A percentile compares a stretch with the other conserved stretches of the same genome.
phyloP scores from a whole-genome alignment of 2,329 filamentous ascomycete species.

The Penicillium sp. region DNA sequence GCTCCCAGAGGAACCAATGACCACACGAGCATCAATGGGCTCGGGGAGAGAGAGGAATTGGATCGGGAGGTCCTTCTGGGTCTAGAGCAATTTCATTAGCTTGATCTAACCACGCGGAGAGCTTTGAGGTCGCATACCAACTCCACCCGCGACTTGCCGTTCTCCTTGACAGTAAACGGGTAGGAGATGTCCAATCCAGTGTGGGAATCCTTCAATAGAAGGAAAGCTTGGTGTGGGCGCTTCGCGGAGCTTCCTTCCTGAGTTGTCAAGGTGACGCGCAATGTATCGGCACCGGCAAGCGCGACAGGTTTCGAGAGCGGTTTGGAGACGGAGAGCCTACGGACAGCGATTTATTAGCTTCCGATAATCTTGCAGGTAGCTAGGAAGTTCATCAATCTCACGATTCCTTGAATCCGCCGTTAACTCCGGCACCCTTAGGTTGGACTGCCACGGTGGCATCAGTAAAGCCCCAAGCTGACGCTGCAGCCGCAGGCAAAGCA shows the following conservation, averaged over 20 bases:
- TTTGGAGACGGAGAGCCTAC: constrained; percentile 60
- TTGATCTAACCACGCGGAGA: constrained; percentile 13
- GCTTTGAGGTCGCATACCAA: constrained; percentile 60
- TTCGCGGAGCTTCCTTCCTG: constrained; percentile 76
- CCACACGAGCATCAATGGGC: constrained; percentile 75
- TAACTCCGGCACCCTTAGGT: constrained; percentile 60
- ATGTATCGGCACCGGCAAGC: constrained; percentile 67
- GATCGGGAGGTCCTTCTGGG: constrained; percentile 82
- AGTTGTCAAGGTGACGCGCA: constrained; percentile 80
- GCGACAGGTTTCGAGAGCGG: constrained; percentile 64
- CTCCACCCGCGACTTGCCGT: constrained; percentile 80
- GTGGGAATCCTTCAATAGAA: constrained; percentile 72
- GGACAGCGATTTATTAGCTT: constrained; percentile 5
- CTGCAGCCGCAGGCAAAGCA: constrained; percentile 43
- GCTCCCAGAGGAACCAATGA: constrained; percentile 83
- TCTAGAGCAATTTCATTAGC: constrained; percentile 51
- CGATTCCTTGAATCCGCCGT: constrained; percentile 56
- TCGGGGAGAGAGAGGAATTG: constrained; percentile 70
- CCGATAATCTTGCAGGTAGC: neutral
- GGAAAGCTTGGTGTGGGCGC: constrained; percentile 90
- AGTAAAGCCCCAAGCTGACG: constrained; percentile 61
- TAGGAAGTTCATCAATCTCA: constrained; percentile 30
- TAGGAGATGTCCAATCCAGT: constrained; percentile 85
- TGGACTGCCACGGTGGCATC: constrained; percentile 63
- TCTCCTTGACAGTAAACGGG: constrained; percentile 79